Evolutionary conservation across 2,329 filamentous ascomycete species (phyloP), one percentile per base, ranked within the genome.

Genomic region (Botrytis hyacinthi): DNA sequence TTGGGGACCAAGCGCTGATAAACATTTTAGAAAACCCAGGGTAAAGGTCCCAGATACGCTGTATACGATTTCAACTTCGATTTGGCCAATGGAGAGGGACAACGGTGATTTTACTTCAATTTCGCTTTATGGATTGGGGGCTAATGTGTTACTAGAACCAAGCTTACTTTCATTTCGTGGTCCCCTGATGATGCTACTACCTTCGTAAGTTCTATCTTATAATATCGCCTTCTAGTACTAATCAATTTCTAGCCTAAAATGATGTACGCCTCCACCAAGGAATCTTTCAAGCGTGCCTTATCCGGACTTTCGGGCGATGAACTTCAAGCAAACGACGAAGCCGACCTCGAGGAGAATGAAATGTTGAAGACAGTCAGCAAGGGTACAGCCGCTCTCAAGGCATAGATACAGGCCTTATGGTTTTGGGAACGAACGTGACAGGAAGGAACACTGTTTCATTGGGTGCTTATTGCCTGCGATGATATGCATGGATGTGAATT

Each of bases 211-310:
- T 35, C 67, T 22, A 18, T 37, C 40, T 14, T 22, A n/a, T 35
- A 35, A 35, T 35, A 22, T 42, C n/a, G n/a, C 37, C 35, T 42
- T 42, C 29, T 20, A 57, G 8, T 42, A 32, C 29, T 61, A 40
- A 51, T 16, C 48, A 14, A 37, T 51, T 59, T 77, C 73, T 78
- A 94, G 93, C 88, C 91, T 84, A 94, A 94, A 88, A 96, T 96
- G 93, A 88, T 94, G 83, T 96, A 95, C 87, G 92, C 93, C 80
- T 93, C 93, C 70, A 96, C 93, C 84, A 96, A 95, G 87, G 92
- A 95, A 80, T 91, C 92, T 74, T 88, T 96, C 78, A 95, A 94
- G 89, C 91, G 91, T 83, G 84, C 92, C 69, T 88, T 96, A 76
- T 92, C 89, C 81, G 93, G 92, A 76, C 85, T 95, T 79, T 91